A percentile compares a stretch with the other conserved stretches of the same genome.
phyloP scores from a whole-genome alignment of 192 early-diverging fungal species.

The Podila epicladia region DNA sequence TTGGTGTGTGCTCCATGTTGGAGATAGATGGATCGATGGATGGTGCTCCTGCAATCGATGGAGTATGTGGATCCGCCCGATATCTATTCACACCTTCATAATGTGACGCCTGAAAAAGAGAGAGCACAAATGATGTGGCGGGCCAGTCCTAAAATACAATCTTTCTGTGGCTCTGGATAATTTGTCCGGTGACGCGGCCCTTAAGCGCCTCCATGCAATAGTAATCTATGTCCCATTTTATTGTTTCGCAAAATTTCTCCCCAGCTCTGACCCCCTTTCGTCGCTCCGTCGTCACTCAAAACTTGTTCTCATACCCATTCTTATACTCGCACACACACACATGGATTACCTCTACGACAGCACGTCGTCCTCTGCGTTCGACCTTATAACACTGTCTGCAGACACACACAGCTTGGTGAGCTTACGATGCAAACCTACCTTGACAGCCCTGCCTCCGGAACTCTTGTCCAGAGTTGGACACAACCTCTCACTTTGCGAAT shows the following conservation, averaged over 20 bases:
- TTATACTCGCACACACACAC: background rate
- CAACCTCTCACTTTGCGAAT: slow-evolving; percentile 40
- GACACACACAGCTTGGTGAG: background rate
- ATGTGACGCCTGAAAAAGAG: slow-evolving; percentile 7
- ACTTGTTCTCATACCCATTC: background rate
- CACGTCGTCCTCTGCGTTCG: background rate
- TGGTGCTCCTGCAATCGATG: background rate
- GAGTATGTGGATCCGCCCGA: background rate
- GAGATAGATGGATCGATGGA: slow-evolving; percentile 8
- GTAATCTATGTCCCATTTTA: no score
- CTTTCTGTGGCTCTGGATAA: background rate
- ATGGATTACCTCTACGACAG: slow-evolving; percentile 11
- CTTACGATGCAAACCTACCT: slow-evolving; percentile 18
- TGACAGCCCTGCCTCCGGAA: slow-evolving; percentile 43
- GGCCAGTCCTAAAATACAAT: background rate
- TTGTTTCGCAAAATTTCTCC: no score
- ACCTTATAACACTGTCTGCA: background rate
- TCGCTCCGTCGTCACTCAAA: background rate
- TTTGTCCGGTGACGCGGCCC: background rate
- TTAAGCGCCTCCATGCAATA: background rate
- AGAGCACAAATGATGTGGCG: background rate
- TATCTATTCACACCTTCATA: slow-evolving; percentile 5
- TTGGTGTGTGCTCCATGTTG: background rate
- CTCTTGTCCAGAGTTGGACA: slow-evolving; percentile 41
- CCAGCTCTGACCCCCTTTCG: background rate